phyloP scores from a whole-genome alignment of 2,329 filamentous ascomycete species.

The Xylaria sp. region DNA sequence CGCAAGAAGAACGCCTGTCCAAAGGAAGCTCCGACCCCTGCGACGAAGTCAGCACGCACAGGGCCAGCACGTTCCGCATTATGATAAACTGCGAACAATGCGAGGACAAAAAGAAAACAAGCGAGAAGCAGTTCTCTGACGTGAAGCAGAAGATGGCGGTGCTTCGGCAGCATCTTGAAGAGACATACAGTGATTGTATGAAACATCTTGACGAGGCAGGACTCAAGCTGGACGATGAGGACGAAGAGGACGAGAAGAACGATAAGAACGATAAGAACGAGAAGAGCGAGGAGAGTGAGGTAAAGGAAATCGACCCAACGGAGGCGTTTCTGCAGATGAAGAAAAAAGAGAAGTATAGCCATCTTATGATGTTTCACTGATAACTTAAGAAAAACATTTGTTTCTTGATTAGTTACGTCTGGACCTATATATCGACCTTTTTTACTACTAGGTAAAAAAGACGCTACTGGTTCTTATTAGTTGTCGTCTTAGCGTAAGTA shows the following conservation, averaged over 20 bases:
- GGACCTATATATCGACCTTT: no score
- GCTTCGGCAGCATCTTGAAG: constrained; percentile 24
- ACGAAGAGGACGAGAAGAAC: background rate
- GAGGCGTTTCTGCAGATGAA: constrained; percentile 16
- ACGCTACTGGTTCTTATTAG: no score
- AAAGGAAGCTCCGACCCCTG: constrained; percentile 26
- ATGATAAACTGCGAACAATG: constrained; percentile 28
- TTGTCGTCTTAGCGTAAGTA: no score
- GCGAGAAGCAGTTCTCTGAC: constrained; percentile 17
- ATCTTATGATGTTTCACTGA: constrained; percentile 18
- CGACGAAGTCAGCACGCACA: constrained; percentile 26
- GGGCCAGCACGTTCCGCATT: constrained; percentile 27
- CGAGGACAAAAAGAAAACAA: constrained; percentile 8
- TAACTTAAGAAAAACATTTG: background rate
- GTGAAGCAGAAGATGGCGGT: constrained; percentile 27
- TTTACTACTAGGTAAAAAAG: no score
- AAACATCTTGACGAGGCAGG: constrained; percentile 31
- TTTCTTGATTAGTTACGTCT: background rate
- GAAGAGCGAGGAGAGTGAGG: background rate
- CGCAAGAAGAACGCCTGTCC: constrained; percentile 24
- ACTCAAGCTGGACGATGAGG: constrained; percentile 2
- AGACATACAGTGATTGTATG: constrained; percentile 31
- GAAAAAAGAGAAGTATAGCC: constrained; percentile 11
- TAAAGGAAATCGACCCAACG: background rate
- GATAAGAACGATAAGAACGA: background rate